phyloP scores from a whole-genome alignment of 2,329 filamentous ascomycete species.

The Aspergillus sp. region DNA sequence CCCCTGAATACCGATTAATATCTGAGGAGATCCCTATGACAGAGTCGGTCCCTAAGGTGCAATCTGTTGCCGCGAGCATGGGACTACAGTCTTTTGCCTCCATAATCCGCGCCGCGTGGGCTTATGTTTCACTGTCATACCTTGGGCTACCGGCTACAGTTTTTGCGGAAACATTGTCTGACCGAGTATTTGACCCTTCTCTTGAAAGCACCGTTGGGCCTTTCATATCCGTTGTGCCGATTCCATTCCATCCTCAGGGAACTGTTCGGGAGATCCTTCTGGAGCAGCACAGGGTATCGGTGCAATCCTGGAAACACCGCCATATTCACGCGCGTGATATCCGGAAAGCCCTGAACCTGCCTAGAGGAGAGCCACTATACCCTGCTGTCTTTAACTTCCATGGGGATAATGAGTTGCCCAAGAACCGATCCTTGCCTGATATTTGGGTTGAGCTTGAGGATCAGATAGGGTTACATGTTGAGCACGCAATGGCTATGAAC shows the following conservation, averaged over 20 bases:
- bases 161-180: constrained; percentile 34
- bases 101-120: constrained; percentile 31
- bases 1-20: constrained; percentile 19
- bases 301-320: constrained; percentile 26
- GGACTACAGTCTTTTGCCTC: constrained; percentile 30
- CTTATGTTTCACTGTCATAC: constrained; percentile 27
- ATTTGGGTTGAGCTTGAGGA: constrained; percentile 32
- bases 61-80: constrained; percentile 20
- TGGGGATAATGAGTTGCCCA: constrained; percentile 9
- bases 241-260: constrained; percentile 30
- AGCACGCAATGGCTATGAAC: constrained; percentile 44
- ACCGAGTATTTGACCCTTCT: constrained; percentile 27
- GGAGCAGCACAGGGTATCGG: constrained; percentile 26
- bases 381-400: constrained; percentile 37
- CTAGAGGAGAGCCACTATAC: constrained; percentile 29
- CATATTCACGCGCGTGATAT: constrained; percentile 31
- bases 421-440: background rate
- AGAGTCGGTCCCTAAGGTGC: constrained; percentile 17
- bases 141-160: constrained; percentile 27
- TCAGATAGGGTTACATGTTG: constrained; percentile 37
- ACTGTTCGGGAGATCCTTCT: constrained; percentile 24
- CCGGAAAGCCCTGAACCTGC: constrained; percentile 26
- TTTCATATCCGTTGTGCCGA: constrained; percentile 33
- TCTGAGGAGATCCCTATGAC: constrained; percentile 17
- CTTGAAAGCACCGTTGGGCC: constrained; percentile 32